Evolutionary conservation across 768 basidiomycete genomes (phyloP), one percentile per base, ranked within the genome.

Genomic region (Brasilioporus rufonigricans): DNA sequence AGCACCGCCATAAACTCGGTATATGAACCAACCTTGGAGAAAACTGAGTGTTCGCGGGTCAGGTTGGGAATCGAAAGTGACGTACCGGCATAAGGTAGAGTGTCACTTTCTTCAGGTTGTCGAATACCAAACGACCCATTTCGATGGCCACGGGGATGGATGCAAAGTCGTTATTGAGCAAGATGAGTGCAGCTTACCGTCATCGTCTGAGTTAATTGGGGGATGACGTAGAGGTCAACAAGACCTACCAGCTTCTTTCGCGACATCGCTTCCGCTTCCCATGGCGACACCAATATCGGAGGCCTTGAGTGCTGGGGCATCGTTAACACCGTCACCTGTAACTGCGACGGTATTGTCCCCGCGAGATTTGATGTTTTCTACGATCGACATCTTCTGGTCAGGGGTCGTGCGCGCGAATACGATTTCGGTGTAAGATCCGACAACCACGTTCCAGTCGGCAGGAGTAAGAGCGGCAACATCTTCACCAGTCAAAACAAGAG

Each of bases 1-100:
- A 85, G 71, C 48, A 86, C 80, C 1, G 73, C 74, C 73, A 82
- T 77, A 54, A 83, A 77, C 59, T 85, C 82, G 18, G 81, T 78
- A 71, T 83, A 86, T 21, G 78, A 78, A 29, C 81, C 80, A n/a
- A 79, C 76, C 70, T 78, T 57, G 32, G 13, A 18, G 4, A 29
- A 11, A 53, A 6, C 2, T 56, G 13, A 55, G 52, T 29, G 12
- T 16, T 39, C 16, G 11, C 5, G 19, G 19, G 7, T 45, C 23
- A 33, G 6, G 3, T 16, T 24, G 39, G 10, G 16, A 39, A 16
- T 48, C 16, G 24, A 33, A 11, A 48, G 14, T 18, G 12, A 59
- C 70, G 44, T 54, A 76, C 74, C 11, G 78, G 78, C 65, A 78
- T 73, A 10, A 79, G 62, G 53, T 77, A 76, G n/a, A 76, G 58